Conservation (phyloP, 345 rosid species). For the Lepidium didymum region DNA sequence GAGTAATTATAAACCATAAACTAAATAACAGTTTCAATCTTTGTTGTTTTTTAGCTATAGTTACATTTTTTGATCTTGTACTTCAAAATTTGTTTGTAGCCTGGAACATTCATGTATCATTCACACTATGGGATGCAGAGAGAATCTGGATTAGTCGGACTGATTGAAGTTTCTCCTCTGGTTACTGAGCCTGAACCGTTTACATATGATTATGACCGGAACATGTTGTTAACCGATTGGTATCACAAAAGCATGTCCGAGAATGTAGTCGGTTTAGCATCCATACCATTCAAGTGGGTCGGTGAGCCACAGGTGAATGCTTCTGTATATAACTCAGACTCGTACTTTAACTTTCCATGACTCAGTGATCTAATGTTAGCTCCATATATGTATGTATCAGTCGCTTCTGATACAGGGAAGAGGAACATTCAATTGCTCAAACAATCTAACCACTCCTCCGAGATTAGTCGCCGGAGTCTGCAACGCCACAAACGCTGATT, state of each 20-base stretch:
- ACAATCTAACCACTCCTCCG: conserved; percentile 9
- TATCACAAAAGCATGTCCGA: conserved; percentile 60
- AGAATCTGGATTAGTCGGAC: conserved; percentile 61
- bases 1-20: conserved; percentile 31
- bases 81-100: conserved; percentile 25
- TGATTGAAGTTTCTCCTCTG: conserved; percentile 46
- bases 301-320: conserved; percentile 60
- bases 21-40: not conserved
- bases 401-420: conserved; percentile 69
- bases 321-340: not conserved
- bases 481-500: conserved; percentile 43
- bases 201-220: conserved; percentile 48
- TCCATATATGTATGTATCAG: conserved; percentile 8
- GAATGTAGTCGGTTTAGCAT: conserved; percentile 50
- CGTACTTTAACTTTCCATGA: not conserved
- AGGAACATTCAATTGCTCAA: conserved; percentile 60
- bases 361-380: no score
- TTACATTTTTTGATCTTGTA: not conserved
- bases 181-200: conserved; percentile 54
- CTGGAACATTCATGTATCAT: conserved; percentile 69
- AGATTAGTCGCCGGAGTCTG: conserved; percentile 28
- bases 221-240: conserved; percentile 67
- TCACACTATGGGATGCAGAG: conserved; percentile 83
- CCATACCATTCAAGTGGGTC: conserved; percentile 61
- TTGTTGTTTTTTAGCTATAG: not conserved